Evolutionary conservation across 116 monocot species (phyloP).

Genomic region (Dioscorea cayenensis): DNA sequence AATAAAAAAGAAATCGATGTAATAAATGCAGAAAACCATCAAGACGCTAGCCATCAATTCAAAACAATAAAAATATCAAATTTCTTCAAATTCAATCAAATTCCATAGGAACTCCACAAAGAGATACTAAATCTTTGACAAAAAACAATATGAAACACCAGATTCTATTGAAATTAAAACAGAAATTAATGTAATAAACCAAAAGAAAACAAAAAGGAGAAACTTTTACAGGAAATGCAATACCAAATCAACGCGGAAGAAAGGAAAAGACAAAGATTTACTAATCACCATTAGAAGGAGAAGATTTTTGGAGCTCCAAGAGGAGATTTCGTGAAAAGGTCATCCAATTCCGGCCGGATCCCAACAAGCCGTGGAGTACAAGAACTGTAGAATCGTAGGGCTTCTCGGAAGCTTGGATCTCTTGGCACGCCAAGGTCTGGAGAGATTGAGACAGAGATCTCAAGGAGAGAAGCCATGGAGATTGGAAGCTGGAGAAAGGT

Average conservation of each 20-base stretch:
- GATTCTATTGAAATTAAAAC: background rate
- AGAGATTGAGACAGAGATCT: conserved; percentile 8
- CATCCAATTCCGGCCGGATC: conserved; percentile 86
- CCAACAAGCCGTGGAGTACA: conserved; percentile 88
- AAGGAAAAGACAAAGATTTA: background rate
- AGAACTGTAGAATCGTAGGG: conserved; percentile 45
- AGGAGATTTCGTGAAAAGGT: conserved; percentile 66
- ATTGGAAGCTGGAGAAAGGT: background rate
- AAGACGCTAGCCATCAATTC: background rate
- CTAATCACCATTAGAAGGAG: conserved; percentile 28
- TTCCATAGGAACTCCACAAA: background rate
- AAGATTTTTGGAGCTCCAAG: conserved; percentile 33
- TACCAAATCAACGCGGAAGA: background rate
- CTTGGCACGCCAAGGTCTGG: conserved; percentile 68
- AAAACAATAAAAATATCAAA: too few species aligned
- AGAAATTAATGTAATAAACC: background rate
- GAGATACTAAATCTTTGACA: background rate
- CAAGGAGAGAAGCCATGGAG: background rate
- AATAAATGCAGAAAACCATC: background rate
- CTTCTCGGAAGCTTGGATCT: conserved; percentile 34
- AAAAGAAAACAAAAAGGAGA: background rate
- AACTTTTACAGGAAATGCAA: background rate
- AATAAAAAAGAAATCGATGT: background rate
- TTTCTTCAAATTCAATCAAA: background rate
- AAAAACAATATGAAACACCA: background rate